Evolutionary conservation across 768 basidiomycete species (phyloP).

Genomic region (Hortiboletus flavorubellus): DNA sequence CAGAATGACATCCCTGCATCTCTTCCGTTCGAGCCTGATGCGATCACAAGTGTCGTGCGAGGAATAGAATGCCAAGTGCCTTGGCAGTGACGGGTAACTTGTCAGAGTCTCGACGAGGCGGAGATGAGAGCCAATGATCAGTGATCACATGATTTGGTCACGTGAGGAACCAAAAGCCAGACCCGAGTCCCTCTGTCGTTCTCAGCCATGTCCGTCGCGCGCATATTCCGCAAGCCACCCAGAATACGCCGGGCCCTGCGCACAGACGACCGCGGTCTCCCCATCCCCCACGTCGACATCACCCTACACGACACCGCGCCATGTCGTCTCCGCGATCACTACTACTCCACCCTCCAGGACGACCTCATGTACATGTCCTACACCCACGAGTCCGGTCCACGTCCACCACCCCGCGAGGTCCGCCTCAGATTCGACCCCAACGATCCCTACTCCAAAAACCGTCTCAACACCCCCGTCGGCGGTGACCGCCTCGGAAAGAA

Average conservation of each 20-base stretch:
- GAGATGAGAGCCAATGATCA: too few species aligned
- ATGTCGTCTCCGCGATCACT: constrained; percentile 80
- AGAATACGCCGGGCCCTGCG: constrained; percentile 42
- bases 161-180: background rate
- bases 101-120: too few species aligned
- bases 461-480: constrained; percentile 72
- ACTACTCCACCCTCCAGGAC: constrained; percentile 75
- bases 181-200: background rate
- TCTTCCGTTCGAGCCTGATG: too few species aligned
- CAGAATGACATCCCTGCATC: too few species aligned
- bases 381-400: constrained; percentile 61
- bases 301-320: constrained; percentile 66
- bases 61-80: too few species aligned
- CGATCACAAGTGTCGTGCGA: too few species aligned
- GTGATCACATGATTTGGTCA: too few species aligned
- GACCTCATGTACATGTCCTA: constrained; percentile 96
- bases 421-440: constrained; percentile 69
- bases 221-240: constrained; percentile 55
- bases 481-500: constrained; percentile 66
- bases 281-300: constrained; percentile 67
- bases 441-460: constrained; percentile 80
- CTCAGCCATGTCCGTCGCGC: constrained; percentile 22
- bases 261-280: constrained; percentile 55
- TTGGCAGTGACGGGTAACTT: too few species aligned
- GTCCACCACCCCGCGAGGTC: constrained; percentile 52